Conservation (phyloP, 805 yeast genomes). For the Wickerhamomyces canadensis region DNA sequence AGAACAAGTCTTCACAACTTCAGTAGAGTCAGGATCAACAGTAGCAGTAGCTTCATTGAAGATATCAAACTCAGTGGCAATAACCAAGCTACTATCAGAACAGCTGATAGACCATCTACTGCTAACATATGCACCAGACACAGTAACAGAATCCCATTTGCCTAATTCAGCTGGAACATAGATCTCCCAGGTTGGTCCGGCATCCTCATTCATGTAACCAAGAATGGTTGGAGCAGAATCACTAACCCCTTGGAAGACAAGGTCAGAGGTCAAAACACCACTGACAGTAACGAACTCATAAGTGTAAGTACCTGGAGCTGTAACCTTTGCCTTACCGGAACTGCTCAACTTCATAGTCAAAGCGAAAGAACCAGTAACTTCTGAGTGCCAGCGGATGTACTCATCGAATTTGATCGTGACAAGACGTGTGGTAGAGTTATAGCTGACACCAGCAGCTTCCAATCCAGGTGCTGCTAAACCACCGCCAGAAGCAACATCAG, state of each 20-base stretch:
- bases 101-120: not conserved
- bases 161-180: constrained; percentile 1
- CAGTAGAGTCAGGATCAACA: not conserved
- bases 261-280: not conserved
- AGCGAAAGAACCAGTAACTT: not conserved
- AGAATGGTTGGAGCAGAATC: not conserved
- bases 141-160: not conserved
- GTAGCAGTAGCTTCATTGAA: not conserved
- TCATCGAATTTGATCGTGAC: not conserved
- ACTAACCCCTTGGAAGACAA: not conserved
- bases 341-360: not conserved
- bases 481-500: not conserved
- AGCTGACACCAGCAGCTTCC: not conserved
- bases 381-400: not conserved
- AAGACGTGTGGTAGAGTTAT: not conserved
- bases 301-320: not conserved
- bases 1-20: not conserved
- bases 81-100: not conserved
- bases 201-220: not conserved
- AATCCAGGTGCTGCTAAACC: not conserved
- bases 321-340: not conserved
- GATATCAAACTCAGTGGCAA: not conserved
- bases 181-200: not conserved
- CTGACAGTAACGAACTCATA: not conserved
- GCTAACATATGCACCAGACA: not conserved